Base-by-base conservation (phyloP, 805 yeast genomes). In the Hanseniaspora valbyensis region DNA sequence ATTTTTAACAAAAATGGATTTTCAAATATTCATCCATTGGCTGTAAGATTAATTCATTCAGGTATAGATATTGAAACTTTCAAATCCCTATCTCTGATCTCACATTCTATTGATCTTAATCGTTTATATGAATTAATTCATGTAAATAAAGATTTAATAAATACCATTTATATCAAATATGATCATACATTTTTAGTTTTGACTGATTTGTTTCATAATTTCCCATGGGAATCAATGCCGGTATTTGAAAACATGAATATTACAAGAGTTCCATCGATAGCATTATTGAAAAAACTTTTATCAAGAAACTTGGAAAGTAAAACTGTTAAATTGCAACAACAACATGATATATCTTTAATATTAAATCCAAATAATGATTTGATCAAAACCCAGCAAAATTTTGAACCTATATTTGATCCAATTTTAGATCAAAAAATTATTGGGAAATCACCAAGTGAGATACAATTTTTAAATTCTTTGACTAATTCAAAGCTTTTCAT, bases 151-250 rank as follows among this genome's bases (percentile, higher is more conserved):
- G 36, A 18, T 4, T 18, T 22, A 19, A 16, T 50, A n/a, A 24
- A 38, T 9, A n/a, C 6, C 5, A 21, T 38, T 4, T 22, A 21
- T 21, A 26, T 21, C 3, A 8, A 39, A 2, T 26, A 24, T 26
- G 34, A 69, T 6, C 96, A 89, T 61, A 67, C 81, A 0, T 78
- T 90, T 1, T 66, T 92, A 43, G 68, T 92, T 2, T 76, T 86
- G 3, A 81, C 89, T 24, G 72, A 79, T 44, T 65, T 67, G 7
- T 80, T 94, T 55, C 75, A 76, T n/a, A 61, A 63, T 18, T 69
- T 92, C 29, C 98, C 98, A 0, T 92, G 97, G 97, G 99, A 92
- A 59, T 80, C 87, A 1, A 60, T 89, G 29, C 73, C 78, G 0
- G 71, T 73, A 40, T 61, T 89, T 50, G 63, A 75, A 45, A 59